Conservation (phyloP, 2,329 filamentous ascomycete species). For the Diaporthe helianthi region DNA sequence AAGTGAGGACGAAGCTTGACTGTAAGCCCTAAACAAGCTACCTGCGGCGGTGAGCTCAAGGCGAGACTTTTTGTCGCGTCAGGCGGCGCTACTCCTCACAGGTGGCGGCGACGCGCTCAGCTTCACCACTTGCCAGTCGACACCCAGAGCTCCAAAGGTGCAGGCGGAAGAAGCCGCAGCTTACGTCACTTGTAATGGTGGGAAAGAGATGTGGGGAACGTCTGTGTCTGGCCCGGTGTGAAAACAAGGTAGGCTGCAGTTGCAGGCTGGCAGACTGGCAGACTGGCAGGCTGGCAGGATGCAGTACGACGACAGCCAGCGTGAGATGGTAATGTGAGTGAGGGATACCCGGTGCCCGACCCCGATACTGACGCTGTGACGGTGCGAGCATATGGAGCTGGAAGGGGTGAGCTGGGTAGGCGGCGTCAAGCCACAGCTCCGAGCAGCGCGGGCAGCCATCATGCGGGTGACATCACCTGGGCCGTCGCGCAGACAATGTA, state of each 20-base stretch:
- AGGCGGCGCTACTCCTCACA: slow-evolving; percentile 16
- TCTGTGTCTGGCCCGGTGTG: not conserved
- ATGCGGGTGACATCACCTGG: slow-evolving; percentile 30
- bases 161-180: slow-evolving; percentile 10
- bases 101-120: slow-evolving; percentile 14
- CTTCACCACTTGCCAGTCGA: not conserved
- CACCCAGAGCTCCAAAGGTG: not conserved
- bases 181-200: slow-evolving; percentile 30
- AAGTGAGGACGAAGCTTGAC: not conserved
- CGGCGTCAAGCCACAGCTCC: slow-evolving; percentile 32
- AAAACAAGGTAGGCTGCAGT: slow-evolving; percentile 18
- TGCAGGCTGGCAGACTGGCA: not conserved
- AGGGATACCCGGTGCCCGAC: too few relatives aligned
- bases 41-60: not conserved
- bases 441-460: not conserved
- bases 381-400: not conserved
- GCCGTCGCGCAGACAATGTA: slow-evolving; percentile 1
- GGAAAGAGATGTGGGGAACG: not conserved
- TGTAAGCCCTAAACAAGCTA: not conserved
- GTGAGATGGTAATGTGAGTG: not conserved
- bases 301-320: not conserved
- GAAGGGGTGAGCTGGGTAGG: too few relatives aligned
- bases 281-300: not conserved
- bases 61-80: slow-evolving; percentile 12
- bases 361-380: too few relatives aligned